phyloP scores from a whole-genome alignment of 768 basidiomycete genomes.

The Agrocybe chaxingu region DNA sequence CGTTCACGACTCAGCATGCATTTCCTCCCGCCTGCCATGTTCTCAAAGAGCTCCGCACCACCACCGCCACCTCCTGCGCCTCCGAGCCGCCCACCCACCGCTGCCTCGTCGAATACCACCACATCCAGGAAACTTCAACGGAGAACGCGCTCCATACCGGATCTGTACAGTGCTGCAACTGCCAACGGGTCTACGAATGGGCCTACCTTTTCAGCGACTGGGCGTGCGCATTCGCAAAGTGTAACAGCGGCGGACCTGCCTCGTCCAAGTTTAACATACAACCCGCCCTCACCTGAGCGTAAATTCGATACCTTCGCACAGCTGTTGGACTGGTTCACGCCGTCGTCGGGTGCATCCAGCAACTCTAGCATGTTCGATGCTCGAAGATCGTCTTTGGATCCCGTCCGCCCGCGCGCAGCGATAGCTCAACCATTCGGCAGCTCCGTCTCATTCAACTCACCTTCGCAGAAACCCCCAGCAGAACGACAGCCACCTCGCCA shows the following conservation, averaged over 20 bases:
- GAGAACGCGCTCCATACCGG: conserved; percentile 76
- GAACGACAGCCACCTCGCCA: conserved; percentile 47
- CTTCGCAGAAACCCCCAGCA: conserved; percentile 39
- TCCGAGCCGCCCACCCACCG: conserved; percentile 26
- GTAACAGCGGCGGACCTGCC: conserved; percentile 70
- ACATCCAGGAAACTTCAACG: conserved; percentile 51
- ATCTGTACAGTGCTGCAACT: conserved; percentile 35
- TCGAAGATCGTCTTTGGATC: conserved; percentile 21
- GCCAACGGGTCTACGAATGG: conserved; percentile 20
- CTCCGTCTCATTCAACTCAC: conserved; percentile 60
- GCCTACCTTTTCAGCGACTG: conserved; percentile 28
- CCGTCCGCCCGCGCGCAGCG: conserved; percentile 23
- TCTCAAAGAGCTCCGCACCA: conserved; percentile 34
- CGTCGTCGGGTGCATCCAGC: conserved; percentile 35
- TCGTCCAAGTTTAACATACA: conserved; percentile 30
- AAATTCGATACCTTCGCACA: conserved; percentile 58
- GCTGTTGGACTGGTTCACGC: conserved; percentile 58
- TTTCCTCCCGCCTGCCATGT: conserved; percentile 46
- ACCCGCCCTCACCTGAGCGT: conserved; percentile 21
- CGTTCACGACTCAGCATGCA: conserved; percentile 72
- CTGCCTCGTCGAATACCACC: conserved; percentile 21
- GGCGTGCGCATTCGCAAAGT: conserved; percentile 74
- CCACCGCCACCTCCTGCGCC: conserved; percentile 1
- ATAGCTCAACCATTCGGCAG: conserved; percentile 62
- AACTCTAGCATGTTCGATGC: conserved; percentile 27